phyloP scores from a whole-genome alignment of 768 basidiomycete genomes.

The Tephrocybe sp. region DNA sequence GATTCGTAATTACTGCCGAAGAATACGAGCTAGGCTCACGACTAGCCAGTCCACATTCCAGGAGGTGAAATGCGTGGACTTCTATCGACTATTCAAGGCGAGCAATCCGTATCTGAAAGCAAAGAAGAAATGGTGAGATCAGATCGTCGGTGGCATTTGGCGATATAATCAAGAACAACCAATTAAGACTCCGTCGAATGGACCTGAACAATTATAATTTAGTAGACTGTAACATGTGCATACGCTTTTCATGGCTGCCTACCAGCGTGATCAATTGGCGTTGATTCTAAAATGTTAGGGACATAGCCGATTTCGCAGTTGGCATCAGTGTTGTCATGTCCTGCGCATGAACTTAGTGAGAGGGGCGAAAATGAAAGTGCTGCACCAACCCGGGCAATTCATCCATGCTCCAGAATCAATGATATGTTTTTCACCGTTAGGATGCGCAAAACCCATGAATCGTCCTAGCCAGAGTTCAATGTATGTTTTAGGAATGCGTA shows the following conservation, averaged over 20 bases:
- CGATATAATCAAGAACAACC: not conserved
- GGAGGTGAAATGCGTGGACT: too few relatives aligned
- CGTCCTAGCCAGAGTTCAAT: conserved; percentile 14
- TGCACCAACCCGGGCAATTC: conserved; percentile 16
- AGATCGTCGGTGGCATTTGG: not conserved
- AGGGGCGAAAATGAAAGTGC: not conserved
- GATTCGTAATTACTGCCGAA: too few relatives aligned
- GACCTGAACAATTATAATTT: not conserved
- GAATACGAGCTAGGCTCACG: too few relatives aligned
- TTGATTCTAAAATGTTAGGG: conserved; percentile 14
- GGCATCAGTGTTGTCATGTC: conserved; percentile 14
- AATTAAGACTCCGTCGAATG: not conserved
- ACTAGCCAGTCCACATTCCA: too few relatives aligned
- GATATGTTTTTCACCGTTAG: conserved; percentile 29
- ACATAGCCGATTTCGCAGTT: conserved; percentile 15
- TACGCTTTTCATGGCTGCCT: not conserved
- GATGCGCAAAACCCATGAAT: conserved; percentile 36
- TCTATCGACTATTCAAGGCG: too few relatives aligned
- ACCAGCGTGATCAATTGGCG: conserved; percentile 12
- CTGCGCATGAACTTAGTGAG: too few relatives aligned
- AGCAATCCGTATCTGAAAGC: not conserved
- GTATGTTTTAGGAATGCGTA: not conserved
- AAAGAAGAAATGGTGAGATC: not conserved
- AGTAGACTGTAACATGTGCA: not conserved
- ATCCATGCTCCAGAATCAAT: conserved; percentile 17